Conservation (phyloP, 2,329 filamentous ascomycete species). For the Fusarium heterosporum region DNA sequence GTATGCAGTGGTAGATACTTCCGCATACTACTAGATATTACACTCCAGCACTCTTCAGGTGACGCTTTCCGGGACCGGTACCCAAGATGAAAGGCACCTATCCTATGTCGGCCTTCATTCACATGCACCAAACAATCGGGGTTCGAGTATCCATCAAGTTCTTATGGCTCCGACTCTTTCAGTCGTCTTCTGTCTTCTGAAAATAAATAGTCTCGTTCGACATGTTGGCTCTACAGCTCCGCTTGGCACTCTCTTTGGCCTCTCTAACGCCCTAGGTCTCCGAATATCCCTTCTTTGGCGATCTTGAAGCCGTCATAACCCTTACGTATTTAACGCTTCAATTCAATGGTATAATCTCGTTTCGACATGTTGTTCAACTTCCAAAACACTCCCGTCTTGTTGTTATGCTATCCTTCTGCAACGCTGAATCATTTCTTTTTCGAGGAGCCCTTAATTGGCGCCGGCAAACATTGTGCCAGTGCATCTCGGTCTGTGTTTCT, state of each 20-base stretch:
- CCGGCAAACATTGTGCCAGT: constrained; percentile 65
- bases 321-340: constrained; percentile 13
- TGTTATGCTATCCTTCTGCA: constrained; percentile 10
- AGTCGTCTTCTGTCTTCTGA: constrained; percentile 11
- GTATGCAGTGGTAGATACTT: constrained; percentile 19
- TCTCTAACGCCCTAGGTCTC: constrained; percentile 20
- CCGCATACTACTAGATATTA: background rate
- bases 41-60: constrained; percentile 12
- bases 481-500: constrained; percentile 63
- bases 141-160: constrained; percentile 18
- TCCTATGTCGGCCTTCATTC: constrained; percentile 18
- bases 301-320: constrained; percentile 5
- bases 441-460: constrained; percentile 63
- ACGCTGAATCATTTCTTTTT: constrained; percentile 48
- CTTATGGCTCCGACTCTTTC: constrained; percentile 3
- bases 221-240: constrained; percentile 5
- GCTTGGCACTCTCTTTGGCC: constrained; percentile 24
- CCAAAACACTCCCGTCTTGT: constrained; percentile 15
- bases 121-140: constrained; percentile 8
- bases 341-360: constrained; percentile 34
- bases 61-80: constrained; percentile 11
- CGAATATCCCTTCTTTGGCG: constrained; percentile 5
- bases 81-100: constrained; percentile 23
- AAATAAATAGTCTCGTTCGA: background rate
- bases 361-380: constrained; percentile 16